Conservation (phyloP, 2,329 filamentous ascomycete species). For the Nemania sp. region DNA sequence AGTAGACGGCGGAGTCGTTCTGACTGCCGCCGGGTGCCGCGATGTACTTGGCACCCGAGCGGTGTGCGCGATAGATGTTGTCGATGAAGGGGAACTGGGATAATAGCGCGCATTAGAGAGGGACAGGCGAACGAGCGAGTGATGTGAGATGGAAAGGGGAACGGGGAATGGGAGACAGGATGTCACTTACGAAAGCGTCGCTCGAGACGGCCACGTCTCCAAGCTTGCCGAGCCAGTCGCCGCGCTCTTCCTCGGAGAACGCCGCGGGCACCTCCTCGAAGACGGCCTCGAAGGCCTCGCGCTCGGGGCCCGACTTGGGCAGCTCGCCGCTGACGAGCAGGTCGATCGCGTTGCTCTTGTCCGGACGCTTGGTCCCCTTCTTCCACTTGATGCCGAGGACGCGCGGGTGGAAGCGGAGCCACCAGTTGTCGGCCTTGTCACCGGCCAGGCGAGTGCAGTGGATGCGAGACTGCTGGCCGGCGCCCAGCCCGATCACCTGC, state of each 20-base stretch:
- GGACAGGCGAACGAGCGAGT: neutral
- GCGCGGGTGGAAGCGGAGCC: slow-evolving; percentile 95
- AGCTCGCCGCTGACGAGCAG: slow-evolving; percentile 90
- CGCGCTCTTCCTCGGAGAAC: slow-evolving; percentile 83
- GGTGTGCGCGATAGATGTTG: slow-evolving; percentile 89
- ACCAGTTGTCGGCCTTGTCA: slow-evolving; percentile 99
- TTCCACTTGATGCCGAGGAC: slow-evolving; percentile 93
- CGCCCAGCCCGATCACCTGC: slow-evolving; percentile 90
- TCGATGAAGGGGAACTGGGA: slow-evolving; percentile 97
- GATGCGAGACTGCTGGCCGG: slow-evolving; percentile 95
- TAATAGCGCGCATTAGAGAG: slow-evolving; percentile 1
- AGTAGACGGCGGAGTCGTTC: slow-evolving; percentile 80
- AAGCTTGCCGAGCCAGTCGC: slow-evolving; percentile 83
- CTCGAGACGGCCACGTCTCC: slow-evolving; percentile 84
- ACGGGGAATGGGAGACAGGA: neutral
- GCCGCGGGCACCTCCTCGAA: slow-evolving; percentile 86
- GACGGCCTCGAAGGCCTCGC: slow-evolving; percentile 81
- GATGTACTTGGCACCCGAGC: slow-evolving; percentile 93
- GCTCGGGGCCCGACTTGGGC: slow-evolving; percentile 81
- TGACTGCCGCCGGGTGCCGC: slow-evolving; percentile 90
- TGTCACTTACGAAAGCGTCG: slow-evolving; percentile 85
- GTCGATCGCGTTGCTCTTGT: slow-evolving; percentile 98
- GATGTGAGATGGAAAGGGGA: no score
- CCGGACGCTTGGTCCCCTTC: slow-evolving; percentile 92
- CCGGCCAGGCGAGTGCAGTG: slow-evolving; percentile 97